phyloP scores from a whole-genome alignment of 805 yeast species.

The Blastobotrys muscicola region DNA sequence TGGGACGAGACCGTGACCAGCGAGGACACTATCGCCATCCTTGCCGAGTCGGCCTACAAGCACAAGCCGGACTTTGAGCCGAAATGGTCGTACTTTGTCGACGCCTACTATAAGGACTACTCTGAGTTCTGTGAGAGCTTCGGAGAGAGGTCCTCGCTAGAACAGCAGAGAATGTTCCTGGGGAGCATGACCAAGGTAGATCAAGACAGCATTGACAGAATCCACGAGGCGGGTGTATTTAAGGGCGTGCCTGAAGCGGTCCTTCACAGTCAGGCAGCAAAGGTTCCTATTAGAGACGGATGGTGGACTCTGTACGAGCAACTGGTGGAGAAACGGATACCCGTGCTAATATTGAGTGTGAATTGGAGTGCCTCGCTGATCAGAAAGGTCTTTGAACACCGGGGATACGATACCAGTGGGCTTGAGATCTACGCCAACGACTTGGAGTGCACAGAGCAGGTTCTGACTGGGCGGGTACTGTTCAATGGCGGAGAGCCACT shows the following conservation, averaged over 20 bases:
- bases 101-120: conserved; percentile 34
- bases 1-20: conserved; percentile 61
- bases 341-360: conserved; percentile 43
- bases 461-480: conserved; percentile 23
- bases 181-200: conserved; percentile 39
- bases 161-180: conserved; percentile 39
- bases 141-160: conserved; percentile 28
- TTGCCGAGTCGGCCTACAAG: conserved; percentile 41
- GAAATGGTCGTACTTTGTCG: conserved; percentile 35
- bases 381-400: conserved; percentile 20
- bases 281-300: conserved; percentile 34
- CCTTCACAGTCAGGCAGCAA: conserved; percentile 29
- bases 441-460: conserved; percentile 27
- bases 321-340: conserved; percentile 21
- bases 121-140: conserved; percentile 24
- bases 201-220: conserved; percentile 37
- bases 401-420: conserved; percentile 18
- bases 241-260: conserved; percentile 30
- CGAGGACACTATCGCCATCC: conserved; percentile 43
- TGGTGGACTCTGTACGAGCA: conserved; percentile 29
- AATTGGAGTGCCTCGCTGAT: conserved; percentile 53
- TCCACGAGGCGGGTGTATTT: conserved; percentile 33
- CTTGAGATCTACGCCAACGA: conserved; percentile 42
- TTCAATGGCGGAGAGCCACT: conserved; percentile 21
- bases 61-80: conserved; percentile 31